phyloP scores from a whole-genome alignment of 2,329 filamentous ascomycete genomes.

The Xylariaceae sp. region DNA sequence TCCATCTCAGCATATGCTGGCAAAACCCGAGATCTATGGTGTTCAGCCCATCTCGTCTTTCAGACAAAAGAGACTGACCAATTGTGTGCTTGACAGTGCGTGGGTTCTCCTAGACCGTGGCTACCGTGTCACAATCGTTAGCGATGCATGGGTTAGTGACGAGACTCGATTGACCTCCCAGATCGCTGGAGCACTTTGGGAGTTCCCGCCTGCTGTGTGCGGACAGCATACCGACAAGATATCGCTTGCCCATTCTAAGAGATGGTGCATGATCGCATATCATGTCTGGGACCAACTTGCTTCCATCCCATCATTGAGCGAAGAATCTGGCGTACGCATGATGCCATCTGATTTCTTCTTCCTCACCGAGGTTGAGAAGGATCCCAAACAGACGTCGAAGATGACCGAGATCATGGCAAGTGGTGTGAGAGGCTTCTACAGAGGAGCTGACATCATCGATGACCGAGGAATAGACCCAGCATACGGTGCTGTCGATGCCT shows the following conservation, averaged over 20 bases:
- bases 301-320: conserved; percentile 29
- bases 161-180: conserved; percentile 43
- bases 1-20: neutral
- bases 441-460: conserved; percentile 34
- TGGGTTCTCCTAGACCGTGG: conserved; percentile 45
- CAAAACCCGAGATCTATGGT: too few relatives aligned
- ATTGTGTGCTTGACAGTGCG: conserved; percentile 20
- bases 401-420: conserved; percentile 40
- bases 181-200: conserved; percentile 47
- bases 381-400: conserved; percentile 34
- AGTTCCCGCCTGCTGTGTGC: conserved; percentile 44
- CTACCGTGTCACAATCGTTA: conserved; percentile 43
- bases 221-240: conserved; percentile 41
- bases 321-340: conserved; percentile 38
- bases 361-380: conserved; percentile 32
- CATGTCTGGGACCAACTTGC: conserved; percentile 41
- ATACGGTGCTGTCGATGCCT: conserved; percentile 41
- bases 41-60: neutral
- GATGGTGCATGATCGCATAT: conserved; percentile 42
- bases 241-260: conserved; percentile 39
- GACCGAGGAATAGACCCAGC: conserved; percentile 32
- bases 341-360: conserved; percentile 41
- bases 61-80: conserved; percentile 7
- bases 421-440: conserved; percentile 39
- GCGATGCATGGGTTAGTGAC: conserved; percentile 40